Percentiles rank a stretch among this genome's conserved stretches.
Conservation (phyloP, 345 rosid genomes). For the Linum usitatissimum region DNA sequence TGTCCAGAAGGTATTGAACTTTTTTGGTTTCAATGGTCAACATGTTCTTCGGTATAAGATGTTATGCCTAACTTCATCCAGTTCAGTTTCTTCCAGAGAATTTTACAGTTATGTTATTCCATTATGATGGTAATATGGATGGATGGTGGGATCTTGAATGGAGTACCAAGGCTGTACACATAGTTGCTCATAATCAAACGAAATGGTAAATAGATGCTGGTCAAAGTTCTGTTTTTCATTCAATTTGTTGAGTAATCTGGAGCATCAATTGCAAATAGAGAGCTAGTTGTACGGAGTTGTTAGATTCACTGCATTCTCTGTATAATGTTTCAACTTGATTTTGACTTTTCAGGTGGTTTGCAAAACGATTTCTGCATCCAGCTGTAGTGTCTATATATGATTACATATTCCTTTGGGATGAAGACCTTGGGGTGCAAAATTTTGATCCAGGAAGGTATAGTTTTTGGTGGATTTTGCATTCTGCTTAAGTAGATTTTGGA, state of each 20-base stretch:
- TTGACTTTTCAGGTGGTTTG: conserved; percentile 77
- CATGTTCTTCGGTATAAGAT: background rate
- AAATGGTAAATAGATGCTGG: conserved; percentile 48
- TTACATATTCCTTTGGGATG: conserved; percentile 94
- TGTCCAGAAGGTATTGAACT: conserved; percentile 59
- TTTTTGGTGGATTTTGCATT: conserved; percentile 6
- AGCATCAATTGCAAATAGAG: background rate
- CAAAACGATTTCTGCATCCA: conserved; percentile 94
- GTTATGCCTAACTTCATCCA: conserved; percentile 31
- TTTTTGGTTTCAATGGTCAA: conserved; percentile 8
- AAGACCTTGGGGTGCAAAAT: conserved; percentile 82
- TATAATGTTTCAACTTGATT: background rate
- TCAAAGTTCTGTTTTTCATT: background rate
- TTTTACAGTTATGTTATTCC: conserved; percentile 81
- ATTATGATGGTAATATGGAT: conserved; percentile 78
- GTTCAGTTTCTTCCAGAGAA: conserved; percentile 89
- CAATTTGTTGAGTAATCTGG: background rate
- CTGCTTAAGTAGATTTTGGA: background rate
- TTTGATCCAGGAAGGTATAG: conserved; percentile 65
- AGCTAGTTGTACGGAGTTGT: background rate
- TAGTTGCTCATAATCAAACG: conserved; percentile 90
- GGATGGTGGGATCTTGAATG: conserved; percentile 81
- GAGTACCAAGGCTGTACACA: conserved; percentile 67
- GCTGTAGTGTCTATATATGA: conserved; percentile 68
- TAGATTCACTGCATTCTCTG: background rate